Evolutionary conservation across 805 yeast species (phyloP), one percentile per base, ranked within the genome.

Genomic region (Saturnispora ahearnii): DNA sequence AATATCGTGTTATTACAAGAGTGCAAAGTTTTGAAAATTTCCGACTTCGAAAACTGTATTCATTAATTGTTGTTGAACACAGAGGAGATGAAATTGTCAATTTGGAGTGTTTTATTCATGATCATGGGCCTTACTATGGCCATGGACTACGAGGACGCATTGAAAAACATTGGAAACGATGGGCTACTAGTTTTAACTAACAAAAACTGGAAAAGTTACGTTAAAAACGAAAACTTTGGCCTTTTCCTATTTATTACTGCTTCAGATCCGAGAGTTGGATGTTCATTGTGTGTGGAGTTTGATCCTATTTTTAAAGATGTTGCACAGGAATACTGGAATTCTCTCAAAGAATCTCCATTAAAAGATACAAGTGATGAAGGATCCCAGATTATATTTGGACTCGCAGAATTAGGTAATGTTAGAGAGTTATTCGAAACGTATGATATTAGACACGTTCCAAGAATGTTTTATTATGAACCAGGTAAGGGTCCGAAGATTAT

Each of bases 241-340:
- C 61, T 86, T n/a, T 73, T 85, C 11, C 59, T 81, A 31, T 73
- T 83, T 50, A 67, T 91, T 53, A 85, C 96, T 0, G 88, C 97
- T 2, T 76, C 82, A 9, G 74, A 81, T 45, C 73, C 87, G 1
- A 78, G 78, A 53, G 76, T 90, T 60, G 87, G 86, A 11, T 93
- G 99, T 69, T 70, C 71, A 1, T 70, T 86, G 46, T 93, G 99
- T 73, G 57, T 69, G 9, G 79, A 81, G 41, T 75, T 85, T 57
- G 79, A 74, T 26, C 95, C 96, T 2, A 77, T 75, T 41, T 86
- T 65, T 59, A 75, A 75, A 15, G 61, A 67, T 41, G 65, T 88
- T 38, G 95, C 87, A 7, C 59, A 70, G 45, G 81, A 90, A 24
- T 86, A 84, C 51, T 50, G 46, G 32, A 58, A 57, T 31, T 76